These are phyloP conservation scores for Keqinozyma sinolaborantium DNA, from an alignment of 1,139 yeast species.

Conservation along the genomic window DNA sequence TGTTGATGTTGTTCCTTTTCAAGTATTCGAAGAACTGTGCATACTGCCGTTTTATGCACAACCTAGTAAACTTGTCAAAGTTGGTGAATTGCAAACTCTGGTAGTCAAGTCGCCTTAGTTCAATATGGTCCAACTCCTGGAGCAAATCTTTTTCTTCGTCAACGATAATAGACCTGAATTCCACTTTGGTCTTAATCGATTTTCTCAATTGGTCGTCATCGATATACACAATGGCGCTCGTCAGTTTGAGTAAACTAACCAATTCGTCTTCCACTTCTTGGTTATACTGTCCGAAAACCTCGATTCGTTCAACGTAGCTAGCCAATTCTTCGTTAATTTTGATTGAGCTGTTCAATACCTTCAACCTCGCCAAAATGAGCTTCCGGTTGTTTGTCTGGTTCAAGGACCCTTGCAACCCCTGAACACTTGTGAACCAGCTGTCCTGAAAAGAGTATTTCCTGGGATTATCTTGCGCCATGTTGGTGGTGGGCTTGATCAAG, in stretches of 20 bases:
- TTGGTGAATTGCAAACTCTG: background rate
- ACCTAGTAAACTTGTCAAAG: background rate
- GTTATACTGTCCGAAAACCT: conserved; percentile 16
- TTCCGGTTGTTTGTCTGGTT: conserved; percentile 8
- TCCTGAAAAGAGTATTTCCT: conserved; percentile 21
- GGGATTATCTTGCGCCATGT: conserved; percentile 13
- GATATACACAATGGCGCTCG: conserved; percentile 6
- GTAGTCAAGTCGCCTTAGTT: conserved; percentile 4
- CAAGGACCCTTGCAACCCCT: conserved; percentile 2
- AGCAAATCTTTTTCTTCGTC: conserved; percentile 5
- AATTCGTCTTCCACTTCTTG: conserved; percentile 33
- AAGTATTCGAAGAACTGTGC: conserved; percentile 5
- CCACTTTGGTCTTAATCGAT: conserved; percentile 3
- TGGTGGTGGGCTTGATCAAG: conserved; percentile 20
- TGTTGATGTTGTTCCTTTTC: background rate
- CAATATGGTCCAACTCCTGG: conserved; percentile 7
- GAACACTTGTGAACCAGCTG: conserved; percentile 16
- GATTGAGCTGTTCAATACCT: conserved; percentile 23
- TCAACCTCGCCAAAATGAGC: conserved; percentile 28
- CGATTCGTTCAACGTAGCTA: conserved; percentile 19
- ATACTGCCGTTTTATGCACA: conserved; percentile 1
- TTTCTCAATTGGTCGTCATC: conserved; percentile 5
- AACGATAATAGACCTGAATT: conserved; percentile 7
- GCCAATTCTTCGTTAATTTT: conserved; percentile 24
- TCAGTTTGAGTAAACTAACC: conserved; percentile 1